Conservation (phyloP, 148 eudicot genomes). For the Chenopodium formosanum region DNA sequence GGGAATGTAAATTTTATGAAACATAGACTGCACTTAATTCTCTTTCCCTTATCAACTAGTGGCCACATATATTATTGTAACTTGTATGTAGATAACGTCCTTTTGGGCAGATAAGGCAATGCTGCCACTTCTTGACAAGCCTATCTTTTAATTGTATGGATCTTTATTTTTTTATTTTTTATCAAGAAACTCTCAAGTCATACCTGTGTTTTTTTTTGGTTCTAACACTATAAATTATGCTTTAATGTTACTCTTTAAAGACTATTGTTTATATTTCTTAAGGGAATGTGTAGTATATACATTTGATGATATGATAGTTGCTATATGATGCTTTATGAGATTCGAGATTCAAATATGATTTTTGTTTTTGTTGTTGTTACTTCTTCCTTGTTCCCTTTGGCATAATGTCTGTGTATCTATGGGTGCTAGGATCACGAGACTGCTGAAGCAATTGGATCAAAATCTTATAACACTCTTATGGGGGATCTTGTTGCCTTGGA, state of each 20-base stretch:
- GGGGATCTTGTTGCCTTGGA: constrained; percentile 92
- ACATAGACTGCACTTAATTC: not conserved
- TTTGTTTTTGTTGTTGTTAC: not conserved
- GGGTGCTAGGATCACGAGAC: constrained; percentile 68
- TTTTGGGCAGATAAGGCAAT: not conserved
- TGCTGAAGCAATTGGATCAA: constrained; percentile 67
- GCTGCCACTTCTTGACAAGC: not conserved
- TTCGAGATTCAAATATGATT: not conserved
- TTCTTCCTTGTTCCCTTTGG: constrained; percentile 7
- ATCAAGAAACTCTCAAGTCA: no score
- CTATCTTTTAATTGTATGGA: not conserved
- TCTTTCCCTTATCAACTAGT: not conserved
- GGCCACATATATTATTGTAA: not conserved
- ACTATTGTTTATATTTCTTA: not conserved
- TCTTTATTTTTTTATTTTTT: not conserved
- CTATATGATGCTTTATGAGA: not conserved
- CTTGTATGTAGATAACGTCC: not conserved
- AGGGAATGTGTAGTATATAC: not conserved
- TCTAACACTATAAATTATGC: not conserved
- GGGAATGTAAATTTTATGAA: not conserved
- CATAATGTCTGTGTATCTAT: constrained; percentile 22
- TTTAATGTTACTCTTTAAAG: not conserved
- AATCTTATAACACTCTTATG: constrained; percentile 84
- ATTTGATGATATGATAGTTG: constrained; percentile 7
- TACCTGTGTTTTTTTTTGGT: no score